Percentiles rank a stretch among this genome's conserved stretches.
phyloP scores from a whole-genome alignment of 495 filamentous ascomycete genomes.

The Podospora comata region DNA sequence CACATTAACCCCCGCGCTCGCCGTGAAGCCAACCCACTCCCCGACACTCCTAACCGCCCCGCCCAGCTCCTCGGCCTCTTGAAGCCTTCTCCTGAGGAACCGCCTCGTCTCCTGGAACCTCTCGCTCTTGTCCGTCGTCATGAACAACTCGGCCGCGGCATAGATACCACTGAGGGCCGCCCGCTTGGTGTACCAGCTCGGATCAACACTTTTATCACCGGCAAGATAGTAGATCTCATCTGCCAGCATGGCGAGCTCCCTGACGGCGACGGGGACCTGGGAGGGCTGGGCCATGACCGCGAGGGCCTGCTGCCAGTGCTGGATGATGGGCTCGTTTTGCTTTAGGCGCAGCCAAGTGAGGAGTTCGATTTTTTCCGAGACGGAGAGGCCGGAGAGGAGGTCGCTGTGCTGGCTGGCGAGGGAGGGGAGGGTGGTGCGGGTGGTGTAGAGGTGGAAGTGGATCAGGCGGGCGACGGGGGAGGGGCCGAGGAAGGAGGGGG shows the following conservation, averaged over 20 bases:
- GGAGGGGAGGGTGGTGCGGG: slow-evolving; percentile 52
- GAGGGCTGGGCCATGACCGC: slow-evolving; percentile 79
- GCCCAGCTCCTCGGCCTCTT: slow-evolving; percentile 61
- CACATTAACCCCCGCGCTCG: slow-evolving; percentile 58
- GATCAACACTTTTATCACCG: slow-evolving; percentile 76
- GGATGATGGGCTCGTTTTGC: slow-evolving; percentile 66
- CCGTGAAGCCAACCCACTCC: slow-evolving; percentile 77
- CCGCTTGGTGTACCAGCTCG: slow-evolving; percentile 88
- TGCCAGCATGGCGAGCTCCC: slow-evolving; percentile 72
- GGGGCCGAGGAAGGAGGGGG: slow-evolving; percentile 73
- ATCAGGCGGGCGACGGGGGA: slow-evolving; percentile 74
- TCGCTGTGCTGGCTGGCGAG: slow-evolving; percentile 35
- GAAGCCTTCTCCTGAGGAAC: slow-evolving; percentile 74
- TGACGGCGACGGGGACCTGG: slow-evolving; percentile 71
- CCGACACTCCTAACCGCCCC: slow-evolving; percentile 57
- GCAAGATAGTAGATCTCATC: slow-evolving; percentile 87
- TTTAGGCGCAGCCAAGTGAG: slow-evolving; percentile 69
- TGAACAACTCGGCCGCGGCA: slow-evolving; percentile 81
- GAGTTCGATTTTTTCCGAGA: slow-evolving; percentile 54
- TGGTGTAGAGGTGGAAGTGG: slow-evolving; percentile 71
- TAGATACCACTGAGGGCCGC: slow-evolving; percentile 75
- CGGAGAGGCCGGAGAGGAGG: slow-evolving; percentile 38
- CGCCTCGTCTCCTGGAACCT: slow-evolving; percentile 69
- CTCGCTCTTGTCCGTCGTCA: slow-evolving; percentile 76
- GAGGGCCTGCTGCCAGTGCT: slow-evolving; percentile 83